Evolutionary conservation across 176 grass and related monocot genomes (phyloP).

Genomic region (Cymbopogon citratus): DNA sequence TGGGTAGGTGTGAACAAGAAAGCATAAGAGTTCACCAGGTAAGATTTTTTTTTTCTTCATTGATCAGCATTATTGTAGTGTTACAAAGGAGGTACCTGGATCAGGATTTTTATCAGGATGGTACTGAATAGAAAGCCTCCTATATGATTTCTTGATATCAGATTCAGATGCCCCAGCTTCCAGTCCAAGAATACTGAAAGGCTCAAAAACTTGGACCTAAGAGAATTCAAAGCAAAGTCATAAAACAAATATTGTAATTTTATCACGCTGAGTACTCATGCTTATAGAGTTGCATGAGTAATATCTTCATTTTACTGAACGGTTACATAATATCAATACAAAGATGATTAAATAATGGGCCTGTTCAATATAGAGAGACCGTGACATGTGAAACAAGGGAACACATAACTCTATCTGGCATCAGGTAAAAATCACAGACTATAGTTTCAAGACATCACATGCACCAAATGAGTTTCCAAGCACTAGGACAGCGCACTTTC

Average conservation of each 20-base stretch:
- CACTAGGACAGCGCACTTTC: not conserved
- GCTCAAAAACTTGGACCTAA: conserved; percentile 94
- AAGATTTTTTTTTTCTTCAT: conserved; percentile 8
- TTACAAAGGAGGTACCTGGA: conserved; percentile 47
- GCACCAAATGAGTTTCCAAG: not conserved
- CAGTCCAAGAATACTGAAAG: conserved; percentile 94
- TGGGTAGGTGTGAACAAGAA: conserved; percentile 32
- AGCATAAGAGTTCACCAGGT: not conserved
- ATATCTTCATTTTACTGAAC: not conserved
- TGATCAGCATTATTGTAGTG: not conserved
- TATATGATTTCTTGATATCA: conserved; percentile 93
- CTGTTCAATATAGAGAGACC: not conserved
- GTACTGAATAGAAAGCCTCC: conserved; percentile 91
- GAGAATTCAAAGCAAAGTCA: conserved; percentile 26
- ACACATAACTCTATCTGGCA: not conserved
- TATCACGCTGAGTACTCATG: not conserved
- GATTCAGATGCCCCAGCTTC: conserved; percentile 76
- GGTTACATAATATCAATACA: not conserved
- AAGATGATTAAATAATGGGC: not conserved
- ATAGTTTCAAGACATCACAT: not conserved
- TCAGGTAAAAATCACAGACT: not conserved
- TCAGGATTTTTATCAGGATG: conserved; percentile 99
- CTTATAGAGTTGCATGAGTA: not conserved
- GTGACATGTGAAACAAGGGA: not conserved
- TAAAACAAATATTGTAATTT: conserved; percentile 3